These are phyloP conservation scores for Arabis alpina DNA, from an alignment of 345 rosid genomes.

Conservation along the genomic window DNA sequence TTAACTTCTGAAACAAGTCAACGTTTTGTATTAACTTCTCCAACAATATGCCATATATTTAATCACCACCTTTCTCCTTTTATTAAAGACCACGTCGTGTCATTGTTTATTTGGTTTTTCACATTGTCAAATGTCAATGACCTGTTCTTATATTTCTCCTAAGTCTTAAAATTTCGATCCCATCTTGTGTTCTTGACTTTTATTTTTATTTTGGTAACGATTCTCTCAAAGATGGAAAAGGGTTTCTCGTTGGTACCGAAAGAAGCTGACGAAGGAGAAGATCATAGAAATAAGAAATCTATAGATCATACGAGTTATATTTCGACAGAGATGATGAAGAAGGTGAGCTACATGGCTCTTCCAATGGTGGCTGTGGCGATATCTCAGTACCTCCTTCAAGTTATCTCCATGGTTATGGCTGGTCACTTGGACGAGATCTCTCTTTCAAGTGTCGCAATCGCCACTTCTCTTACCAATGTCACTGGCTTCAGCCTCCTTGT, in stretches of 20 bases:
- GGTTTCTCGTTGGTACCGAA: conserved; percentile 30
- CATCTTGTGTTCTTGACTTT: background rate
- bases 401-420: conserved; percentile 41
- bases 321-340: conserved; percentile 37
- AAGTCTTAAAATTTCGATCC: background rate
- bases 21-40: background rate
- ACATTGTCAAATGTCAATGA: conserved; percentile 3
- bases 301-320: conserved; percentile 8
- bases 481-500: conserved; percentile 46
- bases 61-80: background rate
- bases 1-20: background rate
- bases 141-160: background rate
- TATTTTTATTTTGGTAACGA: background rate
- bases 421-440: conserved; percentile 44
- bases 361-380: conserved; percentile 45
- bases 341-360: conserved; percentile 41
- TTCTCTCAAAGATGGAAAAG: conserved; percentile 18
- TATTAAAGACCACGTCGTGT: background rate
- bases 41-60: background rate
- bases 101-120: background rate
- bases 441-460: conserved; percentile 41
- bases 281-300: background rate
- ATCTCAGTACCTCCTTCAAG: conserved; percentile 41
- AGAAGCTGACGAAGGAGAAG: conserved; percentile 15
- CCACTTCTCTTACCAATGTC: conserved; percentile 41